Evolutionary conservation across 495 filamentous ascomycete genomes (phyloP).

Genomic region (Penicillium verhagenii): DNA sequence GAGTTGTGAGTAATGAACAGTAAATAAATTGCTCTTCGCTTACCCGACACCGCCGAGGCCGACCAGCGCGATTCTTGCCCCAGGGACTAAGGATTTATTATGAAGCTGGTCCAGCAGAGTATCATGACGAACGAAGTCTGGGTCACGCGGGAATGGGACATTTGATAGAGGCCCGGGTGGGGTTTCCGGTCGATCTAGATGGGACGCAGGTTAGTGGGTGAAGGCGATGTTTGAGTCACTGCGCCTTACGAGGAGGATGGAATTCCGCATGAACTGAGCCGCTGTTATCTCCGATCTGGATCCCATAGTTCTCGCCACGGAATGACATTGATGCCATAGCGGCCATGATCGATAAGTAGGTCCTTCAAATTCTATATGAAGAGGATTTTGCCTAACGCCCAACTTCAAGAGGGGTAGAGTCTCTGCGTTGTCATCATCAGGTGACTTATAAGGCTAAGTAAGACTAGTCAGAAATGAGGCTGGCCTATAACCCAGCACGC

Average conservation of each 20-base stretch:
- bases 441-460: background rate
- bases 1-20: background rate
- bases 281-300: background rate
- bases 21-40: background rate
- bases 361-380: background rate
- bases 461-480: background rate
- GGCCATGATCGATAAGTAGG: background rate
- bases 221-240: background rate
- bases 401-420: background rate
- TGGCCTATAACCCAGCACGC: background rate
- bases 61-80: constrained; percentile 22
- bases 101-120: constrained; percentile 22
- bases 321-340: background rate
- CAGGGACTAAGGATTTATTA: constrained; percentile 20
- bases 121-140: constrained; percentile 30
- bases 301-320: background rate
- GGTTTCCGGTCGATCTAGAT: constrained; percentile 14
- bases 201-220: background rate
- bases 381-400: background rate
- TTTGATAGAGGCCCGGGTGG: constrained; percentile 14
- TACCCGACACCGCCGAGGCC: too few relatives aligned
- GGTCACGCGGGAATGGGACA: constrained; percentile 31
- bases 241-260: background rate
- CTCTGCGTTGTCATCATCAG: background rate
- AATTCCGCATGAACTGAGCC: background rate